phyloP scores from a whole-genome alignment of 2,329 filamentous ascomycete genomes.

The Aciculosporium take region DNA sequence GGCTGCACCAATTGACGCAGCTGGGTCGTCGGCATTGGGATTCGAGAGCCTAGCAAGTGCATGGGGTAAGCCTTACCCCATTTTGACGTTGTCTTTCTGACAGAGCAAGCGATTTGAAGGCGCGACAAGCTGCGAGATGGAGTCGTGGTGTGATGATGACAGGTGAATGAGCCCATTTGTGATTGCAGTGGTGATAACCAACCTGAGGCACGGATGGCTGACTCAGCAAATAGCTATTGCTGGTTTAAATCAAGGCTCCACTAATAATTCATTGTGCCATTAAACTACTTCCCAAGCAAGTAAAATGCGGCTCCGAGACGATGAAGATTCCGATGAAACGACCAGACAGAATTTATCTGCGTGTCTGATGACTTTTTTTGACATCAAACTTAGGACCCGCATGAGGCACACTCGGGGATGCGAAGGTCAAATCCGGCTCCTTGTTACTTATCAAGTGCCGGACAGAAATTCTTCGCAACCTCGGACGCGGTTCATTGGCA shows the following conservation, averaged over 20 bases:
- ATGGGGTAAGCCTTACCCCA: constrained; percentile 24
- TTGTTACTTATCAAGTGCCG: constrained; percentile 7
- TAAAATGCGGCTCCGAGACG: no score
- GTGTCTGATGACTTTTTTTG: neutral
- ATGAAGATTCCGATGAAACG: no score
- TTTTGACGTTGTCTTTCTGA: constrained; percentile 20
- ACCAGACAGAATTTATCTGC: neutral
- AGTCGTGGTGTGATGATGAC: constrained; percentile 14
- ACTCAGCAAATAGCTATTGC: no score
- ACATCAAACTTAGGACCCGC: constrained; percentile 7
- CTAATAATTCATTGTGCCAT: no score
- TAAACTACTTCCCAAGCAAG: no score
- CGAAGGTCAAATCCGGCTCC: constrained; percentile 13
- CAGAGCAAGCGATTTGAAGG: constrained; percentile 10
- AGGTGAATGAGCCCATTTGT: no score
- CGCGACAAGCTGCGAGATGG: constrained; percentile 12
- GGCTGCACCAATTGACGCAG: neutral
- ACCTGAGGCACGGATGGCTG: no score
- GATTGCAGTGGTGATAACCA: no score
- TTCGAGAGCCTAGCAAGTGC: neutral
- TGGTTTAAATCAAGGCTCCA: no score
- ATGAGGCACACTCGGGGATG: constrained; percentile 15
- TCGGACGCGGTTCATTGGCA: neutral
- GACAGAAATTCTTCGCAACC: neutral
- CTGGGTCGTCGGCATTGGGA: neutral